Evolutionary conservation across 192 early-diverging fungal genomes (phyloP).

Genomic region (Geranomyces variabilis): DNA sequence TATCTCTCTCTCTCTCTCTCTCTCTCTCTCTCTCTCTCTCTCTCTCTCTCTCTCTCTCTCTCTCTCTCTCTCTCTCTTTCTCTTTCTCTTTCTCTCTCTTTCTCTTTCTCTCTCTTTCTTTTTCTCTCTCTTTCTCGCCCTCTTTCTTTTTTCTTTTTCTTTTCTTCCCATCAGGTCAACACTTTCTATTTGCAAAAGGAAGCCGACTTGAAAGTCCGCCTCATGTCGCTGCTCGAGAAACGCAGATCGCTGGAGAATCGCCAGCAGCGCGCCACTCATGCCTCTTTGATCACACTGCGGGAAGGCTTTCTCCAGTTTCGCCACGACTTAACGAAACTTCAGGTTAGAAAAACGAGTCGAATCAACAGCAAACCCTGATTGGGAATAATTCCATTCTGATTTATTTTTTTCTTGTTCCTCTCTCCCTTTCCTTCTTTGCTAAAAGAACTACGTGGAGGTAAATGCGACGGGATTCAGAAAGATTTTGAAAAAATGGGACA

Average conservation of each 20-base stretch:
- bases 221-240: slow-evolving; percentile 69
- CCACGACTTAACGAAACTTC: slow-evolving; percentile 92
- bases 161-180: slow-evolving; percentile 70
- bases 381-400: too few species aligned
- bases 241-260: slow-evolving; percentile 34
- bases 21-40: too few species aligned
- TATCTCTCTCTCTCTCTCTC: neutral
- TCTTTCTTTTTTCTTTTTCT: neutral
- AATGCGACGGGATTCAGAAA: slow-evolving; percentile 97
- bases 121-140: neutral
- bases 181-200: slow-evolving; percentile 97
- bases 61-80: too few species aligned
- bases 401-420: neutral
- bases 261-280: slow-evolving; percentile 46
- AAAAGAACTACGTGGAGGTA: slow-evolving; percentile 92
- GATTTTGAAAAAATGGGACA: slow-evolving; percentile 99
- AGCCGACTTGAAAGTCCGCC: slow-evolving; percentile 85
- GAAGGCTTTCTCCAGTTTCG: slow-evolving; percentile 93
- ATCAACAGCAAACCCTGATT: too few species aligned
- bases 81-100: neutral
- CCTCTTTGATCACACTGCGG: slow-evolving; percentile 73
- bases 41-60: too few species aligned
- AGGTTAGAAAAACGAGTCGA: slow-evolving; percentile 58
- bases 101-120: neutral
- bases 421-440: neutral